Conservation (phyloP, 176 grass and related monocot species). For the Calamus simplicifolius region DNA sequence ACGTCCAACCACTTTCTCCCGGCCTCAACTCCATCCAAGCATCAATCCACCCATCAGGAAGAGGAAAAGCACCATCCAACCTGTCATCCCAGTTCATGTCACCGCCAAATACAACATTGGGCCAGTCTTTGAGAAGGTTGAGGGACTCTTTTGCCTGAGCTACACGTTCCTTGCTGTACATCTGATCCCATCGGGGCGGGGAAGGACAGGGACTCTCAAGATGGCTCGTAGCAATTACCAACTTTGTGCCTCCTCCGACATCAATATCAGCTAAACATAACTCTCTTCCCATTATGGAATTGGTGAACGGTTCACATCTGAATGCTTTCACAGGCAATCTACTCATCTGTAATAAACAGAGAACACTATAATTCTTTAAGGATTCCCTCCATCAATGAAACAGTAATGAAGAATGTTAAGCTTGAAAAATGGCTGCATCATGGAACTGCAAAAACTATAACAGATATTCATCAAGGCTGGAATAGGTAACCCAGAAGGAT, state of each 20-base stretch:
- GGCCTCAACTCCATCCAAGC: conserved; percentile 59
- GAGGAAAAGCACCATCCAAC: conserved; percentile 54
- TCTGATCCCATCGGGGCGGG: conserved; percentile 82
- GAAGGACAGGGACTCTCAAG: conserved; percentile 78
- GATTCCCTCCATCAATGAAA: background rate
- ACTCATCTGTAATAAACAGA: conserved; percentile 54
- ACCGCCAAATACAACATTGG: conserved; percentile 58
- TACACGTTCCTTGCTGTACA: conserved; percentile 61
- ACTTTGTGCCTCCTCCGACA: conserved; percentile 6
- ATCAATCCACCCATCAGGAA: conserved; percentile 55
- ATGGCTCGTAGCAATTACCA: conserved; percentile 59
- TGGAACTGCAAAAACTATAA: no score
- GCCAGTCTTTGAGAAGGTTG: conserved; percentile 23
- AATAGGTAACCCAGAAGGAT: no score
- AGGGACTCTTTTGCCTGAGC: conserved; percentile 53
- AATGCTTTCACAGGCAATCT: conserved; percentile 28
- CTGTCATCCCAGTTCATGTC: conserved; percentile 99
- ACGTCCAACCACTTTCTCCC: conserved; percentile 65
- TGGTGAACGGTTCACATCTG: conserved; percentile 28
- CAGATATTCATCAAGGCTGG: no score
- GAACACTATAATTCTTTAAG: background rate
- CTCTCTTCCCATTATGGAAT: conserved; percentile 72
- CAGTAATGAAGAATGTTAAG: background rate
- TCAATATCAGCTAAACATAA: conserved; percentile 33
- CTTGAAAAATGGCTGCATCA: no score